Percentiles rank a stretch among this genome's conserved stretches.
Evolutionary conservation across 345 rosid species (phyloP).

Genomic region (Melaleuca quinquenervia): DNA sequence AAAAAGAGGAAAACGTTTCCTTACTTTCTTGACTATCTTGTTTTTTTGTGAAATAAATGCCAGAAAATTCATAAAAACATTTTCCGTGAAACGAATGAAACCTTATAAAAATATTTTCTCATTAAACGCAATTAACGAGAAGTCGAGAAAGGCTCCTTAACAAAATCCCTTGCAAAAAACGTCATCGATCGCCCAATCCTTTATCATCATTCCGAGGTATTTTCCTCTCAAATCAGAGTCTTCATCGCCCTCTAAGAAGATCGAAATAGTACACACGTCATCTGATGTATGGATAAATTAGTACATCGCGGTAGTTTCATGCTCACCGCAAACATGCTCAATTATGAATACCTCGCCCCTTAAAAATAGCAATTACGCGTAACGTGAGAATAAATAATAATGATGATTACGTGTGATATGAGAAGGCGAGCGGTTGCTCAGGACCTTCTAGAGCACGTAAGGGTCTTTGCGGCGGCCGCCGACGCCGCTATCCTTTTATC

Average conservation of each 20-base stretch:
- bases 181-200: background rate
- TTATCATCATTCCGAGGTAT: background rate
- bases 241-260: background rate
- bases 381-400: background rate
- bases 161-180: background rate
- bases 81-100: no score
- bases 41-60: no score
- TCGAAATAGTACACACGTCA: background rate
- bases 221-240: background rate
- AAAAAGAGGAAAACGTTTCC: no score
- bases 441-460: background rate
- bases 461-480: background rate
- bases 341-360: background rate
- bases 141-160: background rate
- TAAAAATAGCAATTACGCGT: background rate
- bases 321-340: background rate
- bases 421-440: background rate
- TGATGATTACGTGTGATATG: background rate
- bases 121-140: background rate
- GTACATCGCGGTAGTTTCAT: fast-evolving
- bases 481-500: no score
- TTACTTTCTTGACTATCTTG: no score
- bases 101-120: background rate
- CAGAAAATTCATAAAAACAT: no score
- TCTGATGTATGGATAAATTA: background rate